Base-by-base conservation (phyloP, 139 green algal species). In the Yamagishiella unicocca region DNA sequence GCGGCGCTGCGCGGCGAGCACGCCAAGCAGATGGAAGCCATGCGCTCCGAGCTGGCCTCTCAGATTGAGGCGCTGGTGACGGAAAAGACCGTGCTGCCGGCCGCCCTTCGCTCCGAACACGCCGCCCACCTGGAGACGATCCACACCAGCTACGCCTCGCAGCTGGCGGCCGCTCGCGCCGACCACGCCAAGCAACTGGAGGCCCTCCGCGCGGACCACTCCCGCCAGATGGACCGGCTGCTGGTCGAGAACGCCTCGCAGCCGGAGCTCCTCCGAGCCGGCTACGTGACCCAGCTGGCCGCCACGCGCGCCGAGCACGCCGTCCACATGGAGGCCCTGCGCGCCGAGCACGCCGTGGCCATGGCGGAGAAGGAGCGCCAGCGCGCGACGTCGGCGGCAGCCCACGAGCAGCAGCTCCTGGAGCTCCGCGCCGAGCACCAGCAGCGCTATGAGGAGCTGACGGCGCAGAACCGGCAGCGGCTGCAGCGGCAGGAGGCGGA, bases 381-480 rank as follows among this genome's bases (percentile, higher is more conserved):
- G 72, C 72, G 42, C 72, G 72, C 72, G 10, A 17, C n/a, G 6
- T 9, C 8, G 29, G 43, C 31, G 45, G 72, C 72, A 31, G 72
- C 42, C 24, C 72, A 68, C 29, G 58, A 75, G 66, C 31, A 61
- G 81, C 58, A 46, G 81, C 29, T 58, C 31, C 35, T 27, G 45
- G 21, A 29, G 0, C 19, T 58, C 22, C 31, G 42, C 12, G 45
- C 46, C 10, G 24, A 42, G 33, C 64, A 54, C 27, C 22, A 42
- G 81, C 25, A 21, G 31, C 81, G 38, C 35, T 12, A 79, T 64
- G 22, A 64, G 61, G 62, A 85, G 62, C 38, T 85, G 25, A 68
- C 27, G 21, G 50, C n/a, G 75, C 75, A 83, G 50, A 27, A 55
- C 38, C 37, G 46, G 33, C 19, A 31, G 66, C 40, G 2, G n/a